These are phyloP conservation scores for Fomitiporia mediterranea DNA, from an alignment of 1,284 basidiomycete species.

Conservation along the genomic window DNA sequence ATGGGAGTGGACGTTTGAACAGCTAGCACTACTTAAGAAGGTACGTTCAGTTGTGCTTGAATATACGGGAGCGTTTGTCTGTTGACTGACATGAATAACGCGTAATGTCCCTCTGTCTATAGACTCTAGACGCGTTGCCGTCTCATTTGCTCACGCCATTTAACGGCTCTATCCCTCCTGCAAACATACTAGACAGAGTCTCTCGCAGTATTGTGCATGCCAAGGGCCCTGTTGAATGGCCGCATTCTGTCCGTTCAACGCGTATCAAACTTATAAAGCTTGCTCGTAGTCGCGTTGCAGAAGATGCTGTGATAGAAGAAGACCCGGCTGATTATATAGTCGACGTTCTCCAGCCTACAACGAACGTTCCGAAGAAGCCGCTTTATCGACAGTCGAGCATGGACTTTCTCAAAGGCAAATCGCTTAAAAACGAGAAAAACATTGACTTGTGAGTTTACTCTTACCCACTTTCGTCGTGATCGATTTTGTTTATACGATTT, in stretches of 20 bases:
- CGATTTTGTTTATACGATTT: constrained; percentile 13
- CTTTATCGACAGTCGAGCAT: constrained; percentile 78
- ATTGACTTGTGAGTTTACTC: constrained; percentile 52
- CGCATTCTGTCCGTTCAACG: constrained; percentile 72
- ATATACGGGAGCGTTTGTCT: neutral
- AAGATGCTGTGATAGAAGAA: constrained; percentile 37
- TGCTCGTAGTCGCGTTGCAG: constrained; percentile 56
- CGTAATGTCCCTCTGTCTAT: constrained; percentile 13
- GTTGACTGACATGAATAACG: constrained; percentile 3
- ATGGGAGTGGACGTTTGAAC: constrained; percentile 70
- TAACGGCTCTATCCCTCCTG: constrained; percentile 72
- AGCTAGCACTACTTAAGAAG: constrained; percentile 58
- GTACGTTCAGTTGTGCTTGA: constrained; percentile 38
- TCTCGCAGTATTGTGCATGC: constrained; percentile 65
- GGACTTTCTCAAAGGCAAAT: constrained; percentile 66
- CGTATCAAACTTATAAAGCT: constrained; percentile 75
- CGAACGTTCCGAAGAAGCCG: constrained; percentile 47
- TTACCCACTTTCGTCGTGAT: neutral
- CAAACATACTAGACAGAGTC: constrained; percentile 79
- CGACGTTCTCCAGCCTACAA: constrained; percentile 37
- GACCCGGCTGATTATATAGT: constrained; percentile 29
- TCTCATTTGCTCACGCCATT: constrained; percentile 76
- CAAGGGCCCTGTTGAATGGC: constrained; percentile 72
- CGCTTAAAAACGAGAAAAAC: constrained; percentile 47
- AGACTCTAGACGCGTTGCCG: constrained; percentile 81